Evolutionary conservation across 345 rosid genomes (phyloP), one percentile per base, ranked within the genome.

Genomic region (Raphanus raphanistrum): DNA sequence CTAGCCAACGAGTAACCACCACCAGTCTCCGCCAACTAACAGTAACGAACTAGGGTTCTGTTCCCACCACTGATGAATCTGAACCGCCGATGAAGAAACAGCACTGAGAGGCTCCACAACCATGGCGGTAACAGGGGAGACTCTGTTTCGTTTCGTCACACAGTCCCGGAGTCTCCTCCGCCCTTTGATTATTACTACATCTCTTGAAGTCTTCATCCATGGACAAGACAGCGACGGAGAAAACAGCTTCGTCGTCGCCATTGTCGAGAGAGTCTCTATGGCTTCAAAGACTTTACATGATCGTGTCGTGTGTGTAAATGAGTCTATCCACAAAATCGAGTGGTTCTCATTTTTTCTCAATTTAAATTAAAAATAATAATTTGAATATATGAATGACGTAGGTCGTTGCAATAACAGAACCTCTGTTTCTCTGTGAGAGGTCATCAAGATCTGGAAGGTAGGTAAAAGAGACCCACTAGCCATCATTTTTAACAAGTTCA

Each of bases 1-100:
- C 98, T 92, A 70, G 98, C 97, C 68, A 80, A 35, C 2, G 98
- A 94, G 78, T 94, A 94, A 27, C 95, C 92, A 21, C 93, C 93
- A 33, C 89, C 70, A 27, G 84, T 84, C 31, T 89, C 93, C 4
- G 90, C 86, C 68, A 88, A 31, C 15, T n/a, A 87, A 78, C 69
- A 87, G 84, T 45, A 90, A 28, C 0, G 85, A 77, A 38, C 72
- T 71, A 6, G 76, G 79, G 72, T 66, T 81, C 50, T 70, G 79
- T 25, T 70, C 76, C 79, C 75, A 79, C 82, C 67, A 69, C 63
- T 79, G 82, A 73, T 79, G 75, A 68, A 79, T 52, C 74, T 63
- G 79, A 79, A 79, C 27, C n/a, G 72, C 82, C 13, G 82, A 79
- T 4, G 79, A 80, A 45, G 79, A 64, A 54, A 74, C 71, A 45